phyloP scores from a whole-genome alignment of 116 monocot species.

The Dioscorea cayenensis region DNA sequence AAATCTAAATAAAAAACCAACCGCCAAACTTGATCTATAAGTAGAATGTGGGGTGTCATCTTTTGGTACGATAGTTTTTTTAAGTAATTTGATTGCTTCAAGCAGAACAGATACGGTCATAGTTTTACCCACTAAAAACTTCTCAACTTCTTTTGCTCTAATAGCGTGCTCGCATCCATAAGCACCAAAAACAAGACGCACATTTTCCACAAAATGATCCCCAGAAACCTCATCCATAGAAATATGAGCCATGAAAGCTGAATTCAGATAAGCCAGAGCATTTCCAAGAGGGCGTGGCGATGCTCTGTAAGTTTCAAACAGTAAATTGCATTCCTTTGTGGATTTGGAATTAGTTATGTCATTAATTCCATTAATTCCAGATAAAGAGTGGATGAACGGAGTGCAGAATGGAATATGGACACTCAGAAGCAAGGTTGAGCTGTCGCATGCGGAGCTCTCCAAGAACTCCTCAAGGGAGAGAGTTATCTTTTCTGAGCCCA shows the following conservation, averaged over 20 bases:
- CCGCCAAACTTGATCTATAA: conserved; percentile 61
- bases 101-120: conserved; percentile 38
- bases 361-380: background rate
- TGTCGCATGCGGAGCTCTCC: conserved; percentile 28
- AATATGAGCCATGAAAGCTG: conserved; percentile 57
- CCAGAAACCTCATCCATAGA: conserved; percentile 19
- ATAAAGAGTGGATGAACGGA: background rate
- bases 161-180: conserved; percentile 54
- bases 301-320: conserved; percentile 79
- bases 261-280: conserved; percentile 74
- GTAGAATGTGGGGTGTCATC: conserved; percentile 42
- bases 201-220: conserved; percentile 19
- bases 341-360: background rate
- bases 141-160: conserved; percentile 65
- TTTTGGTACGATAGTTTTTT: conserved; percentile 28
- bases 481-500: conserved; percentile 20
- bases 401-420: conserved; percentile 55
- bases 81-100: conserved; percentile 53
- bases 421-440: conserved; percentile 45
- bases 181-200: conserved; percentile 71
- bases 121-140: conserved; percentile 47
- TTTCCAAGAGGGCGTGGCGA: conserved; percentile 73
- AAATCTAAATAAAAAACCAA: conserved; percentile 62
- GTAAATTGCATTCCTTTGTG: conserved; percentile 5
- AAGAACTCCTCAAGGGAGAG: conserved; percentile 65